phyloP scores from a whole-genome alignment of 441 rosid species.

The Codiaeum variegatum region DNA sequence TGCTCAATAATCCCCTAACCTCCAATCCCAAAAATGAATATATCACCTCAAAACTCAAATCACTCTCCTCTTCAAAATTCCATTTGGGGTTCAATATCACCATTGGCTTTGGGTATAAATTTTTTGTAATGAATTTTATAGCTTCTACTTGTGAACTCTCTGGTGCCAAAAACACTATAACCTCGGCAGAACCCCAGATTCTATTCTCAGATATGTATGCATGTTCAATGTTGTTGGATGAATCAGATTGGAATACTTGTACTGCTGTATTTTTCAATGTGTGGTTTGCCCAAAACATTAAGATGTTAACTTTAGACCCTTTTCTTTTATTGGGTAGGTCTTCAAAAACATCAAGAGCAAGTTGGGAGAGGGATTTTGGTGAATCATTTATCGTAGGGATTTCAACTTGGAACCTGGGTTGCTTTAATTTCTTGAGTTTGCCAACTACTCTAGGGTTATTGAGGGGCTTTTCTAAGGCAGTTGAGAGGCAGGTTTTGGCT shows the following conservation, averaged over 20 bases:
- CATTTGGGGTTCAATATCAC: conserved; percentile 75
- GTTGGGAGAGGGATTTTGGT: conserved; percentile 53
- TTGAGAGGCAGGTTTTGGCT: conserved; percentile 72
- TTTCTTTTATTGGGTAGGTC: conserved; percentile 55
- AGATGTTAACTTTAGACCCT: conserved; percentile 46
- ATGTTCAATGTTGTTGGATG: conserved; percentile 35
- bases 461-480: conserved; percentile 64
- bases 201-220: conserved; percentile 31
- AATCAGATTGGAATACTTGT: conserved; percentile 30
- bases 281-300: conserved; percentile 53
- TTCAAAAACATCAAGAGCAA: conserved; percentile 49
- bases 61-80: conserved; percentile 60
- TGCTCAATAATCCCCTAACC: conserved; percentile 67
- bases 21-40: conserved; percentile 75
- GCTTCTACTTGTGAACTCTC: conserved; percentile 44
- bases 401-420: conserved; percentile 70
- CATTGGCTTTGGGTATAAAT: conserved; percentile 54
- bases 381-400: conserved; percentile 69
- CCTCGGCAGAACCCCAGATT: conserved; percentile 43
- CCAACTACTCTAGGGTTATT: conserved; percentile 66
- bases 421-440: conserved; percentile 68
- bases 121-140: conserved; percentile 37
- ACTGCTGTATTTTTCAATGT: conserved; percentile 34
- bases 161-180: conserved; percentile 62
- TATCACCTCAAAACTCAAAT: conserved; percentile 68